Evolutionary conservation across 768 basidiomycete genomes (phyloP), one percentile per base, ranked within the genome.

Genomic region (Chiua virens): DNA sequence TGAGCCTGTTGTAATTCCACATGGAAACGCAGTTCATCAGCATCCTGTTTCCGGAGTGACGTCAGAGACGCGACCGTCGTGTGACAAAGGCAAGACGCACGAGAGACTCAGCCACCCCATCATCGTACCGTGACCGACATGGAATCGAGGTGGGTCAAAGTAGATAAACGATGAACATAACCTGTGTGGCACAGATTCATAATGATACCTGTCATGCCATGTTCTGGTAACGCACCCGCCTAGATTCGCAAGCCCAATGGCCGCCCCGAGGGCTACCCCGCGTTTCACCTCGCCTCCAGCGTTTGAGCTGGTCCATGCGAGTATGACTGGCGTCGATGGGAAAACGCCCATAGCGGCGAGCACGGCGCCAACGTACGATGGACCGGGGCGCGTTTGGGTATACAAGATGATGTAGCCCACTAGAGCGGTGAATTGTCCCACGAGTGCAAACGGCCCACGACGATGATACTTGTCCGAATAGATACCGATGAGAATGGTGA

Each of bases 301-400:
- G 43, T 79, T 77, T 7, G 75, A 76, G 3, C 73, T 72, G 5
- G 68, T 73, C 81, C 81, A 82, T 25, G 79, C 77, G 5, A 82
- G 58, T 20, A 59, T 56, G 13, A 80, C 63, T 13, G 58, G 67
- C 36, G 79, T 66, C 5, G 71, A 73, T 0, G 81, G 77, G 54
- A 69, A 80, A 1, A 78, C 73, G 15, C 80, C 81, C 18, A 71
- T 63, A 4, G 79, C 75, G 18, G 77, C 74, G 36, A 82, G 60
- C 25, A 81, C 55, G 10, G 76, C 68, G 7, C 75, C 80, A 17
- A 66, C 61, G 53, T 81, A 81, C 10, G 59, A 61, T 14, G 42
- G 13, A 7, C 27, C 54, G 5, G 57, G 25, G 17, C 21, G 21
- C 6, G 41, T 37, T 38, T 50, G 52, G 3, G 64, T 62, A 53